Base-by-base conservation (phyloP, 176 grass and related monocot genomes). In the Panicum miliaceum region DNA sequence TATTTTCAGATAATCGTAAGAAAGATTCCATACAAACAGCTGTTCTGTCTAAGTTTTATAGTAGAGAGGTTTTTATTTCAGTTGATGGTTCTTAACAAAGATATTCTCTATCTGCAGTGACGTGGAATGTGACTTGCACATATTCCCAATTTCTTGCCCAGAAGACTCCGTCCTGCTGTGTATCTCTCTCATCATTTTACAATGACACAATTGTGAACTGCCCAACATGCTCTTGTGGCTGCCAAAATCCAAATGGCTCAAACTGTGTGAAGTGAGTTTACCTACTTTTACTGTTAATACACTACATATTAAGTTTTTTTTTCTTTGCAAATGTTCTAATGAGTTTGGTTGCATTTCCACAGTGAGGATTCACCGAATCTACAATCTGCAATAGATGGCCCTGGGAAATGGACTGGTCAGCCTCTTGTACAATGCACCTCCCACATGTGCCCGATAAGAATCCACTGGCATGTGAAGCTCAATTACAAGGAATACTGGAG, bases 161-260 rank as follows among this genome's bases (percentile, higher is more conserved):
- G 81, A 99, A 99, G 88, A 92, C 93, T 76, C 96, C 96, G 4
- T 86, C 89, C 40, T 99, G 96, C 59, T 99, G 96, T 89, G 96
- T 99, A 42, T 99, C 96, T 66, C 91, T 99, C 52, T 99, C 96
- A 72, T 99, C 96, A 2, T 99, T 99, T 79, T 99, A 99, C 54
- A 99, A 99, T 78, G 93, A 99, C 61, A 96, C 93, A 38, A 99
- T 96, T 76, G 96, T 99, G 64, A 96, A 96, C 81, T 99, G 96
- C 84, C 96, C 96, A 16, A 94, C 93, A 47, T 99, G 96, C 80
- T 89, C 96, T 29, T 99, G 96, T 80, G 93, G 96, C 59, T 99
- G 96, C 75, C 93, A 89, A 80, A 96, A 96, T 29, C 22, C 50
- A 32, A 96, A 90, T 61, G 22, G 45, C 38, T 89, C 91, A 87